Conservation (phyloP, 306 rosid genomes). For the Acacia melanoxylon region DNA sequence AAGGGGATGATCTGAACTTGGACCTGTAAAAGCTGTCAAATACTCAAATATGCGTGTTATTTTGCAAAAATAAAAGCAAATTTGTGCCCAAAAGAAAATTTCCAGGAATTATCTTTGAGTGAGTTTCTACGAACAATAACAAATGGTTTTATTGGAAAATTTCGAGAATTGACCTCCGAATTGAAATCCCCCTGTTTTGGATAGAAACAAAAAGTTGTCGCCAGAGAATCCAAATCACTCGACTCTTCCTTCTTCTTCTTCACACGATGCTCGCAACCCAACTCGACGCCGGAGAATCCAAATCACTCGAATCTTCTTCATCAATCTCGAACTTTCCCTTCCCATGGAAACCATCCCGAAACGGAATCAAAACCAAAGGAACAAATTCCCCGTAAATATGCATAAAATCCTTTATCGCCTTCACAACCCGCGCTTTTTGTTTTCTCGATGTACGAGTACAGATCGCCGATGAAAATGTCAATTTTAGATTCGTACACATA, state of each 20-base stretch:
- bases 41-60: too few species aligned
- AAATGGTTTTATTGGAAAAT: too few species aligned
- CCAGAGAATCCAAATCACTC: too few species aligned
- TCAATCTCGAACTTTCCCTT: constrained; percentile 36
- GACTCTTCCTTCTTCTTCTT: not conserved
- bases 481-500: constrained; percentile 38
- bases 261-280: constrained; percentile 54
- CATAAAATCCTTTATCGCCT: constrained; percentile 52
- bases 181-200: too few species aligned
- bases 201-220: too few species aligned
- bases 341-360: constrained; percentile 42
- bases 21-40: too few species aligned
- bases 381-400: constrained; percentile 41
- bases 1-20: too few species aligned
- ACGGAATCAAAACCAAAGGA: constrained; percentile 46
- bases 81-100: too few species aligned
- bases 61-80: too few species aligned
- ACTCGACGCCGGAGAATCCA: constrained; percentile 41
- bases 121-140: too few species aligned
- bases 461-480: constrained; percentile 31
- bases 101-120: too few species aligned
- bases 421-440: constrained; percentile 22
- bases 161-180: too few species aligned
- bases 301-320: constrained; percentile 53
- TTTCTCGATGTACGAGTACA: not conserved